Conservation (phyloP, 371 early-diverging fungal species). For the Mucor indicus region DNA sequence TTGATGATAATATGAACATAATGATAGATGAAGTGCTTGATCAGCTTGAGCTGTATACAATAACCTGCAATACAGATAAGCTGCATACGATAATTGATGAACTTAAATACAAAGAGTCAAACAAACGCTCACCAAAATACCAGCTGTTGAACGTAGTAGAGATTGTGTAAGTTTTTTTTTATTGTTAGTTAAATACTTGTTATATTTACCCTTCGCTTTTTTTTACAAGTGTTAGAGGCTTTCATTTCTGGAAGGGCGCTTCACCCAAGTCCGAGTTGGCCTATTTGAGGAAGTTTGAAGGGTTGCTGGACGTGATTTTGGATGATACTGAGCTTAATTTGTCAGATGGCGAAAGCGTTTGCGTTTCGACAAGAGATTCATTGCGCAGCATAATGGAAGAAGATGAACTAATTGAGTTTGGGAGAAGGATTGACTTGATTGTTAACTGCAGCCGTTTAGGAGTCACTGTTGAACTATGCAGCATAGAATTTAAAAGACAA, state of each 20-base stretch:
- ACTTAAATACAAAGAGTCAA: slow-evolving; percentile 7
- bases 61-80: slow-evolving; percentile 4
- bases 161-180: slow-evolving; percentile 14
- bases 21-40: slow-evolving; percentile 11
- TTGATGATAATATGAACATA: slow-evolving; percentile 13
- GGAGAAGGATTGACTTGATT: slow-evolving; percentile 7
- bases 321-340: slow-evolving; percentile 11
- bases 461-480: slow-evolving; percentile 11
- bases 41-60: slow-evolving; percentile 8
- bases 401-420: slow-evolving; percentile 6
- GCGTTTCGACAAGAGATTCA: slow-evolving; percentile 9
- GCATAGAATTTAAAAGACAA: slow-evolving; percentile 15
- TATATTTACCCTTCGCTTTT: background rate
- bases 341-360: slow-evolving; percentile 13
- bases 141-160: slow-evolving; percentile 10
- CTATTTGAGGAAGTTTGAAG: slow-evolving; percentile 12
- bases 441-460: slow-evolving; percentile 5
- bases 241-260: slow-evolving; percentile 6
- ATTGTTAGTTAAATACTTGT: slow-evolving; percentile 10
- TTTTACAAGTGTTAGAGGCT: slow-evolving; percentile 2
- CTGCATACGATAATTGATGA: slow-evolving; percentile 5
- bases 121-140: too few relatives aligned
- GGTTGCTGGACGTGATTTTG: slow-evolving; percentile 9
- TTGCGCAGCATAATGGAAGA: slow-evolving; percentile 9
- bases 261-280: slow-evolving; percentile 7